Evolutionary conservation across 441 rosid genomes (phyloP).

Genomic region (Jatropha multifida): DNA sequence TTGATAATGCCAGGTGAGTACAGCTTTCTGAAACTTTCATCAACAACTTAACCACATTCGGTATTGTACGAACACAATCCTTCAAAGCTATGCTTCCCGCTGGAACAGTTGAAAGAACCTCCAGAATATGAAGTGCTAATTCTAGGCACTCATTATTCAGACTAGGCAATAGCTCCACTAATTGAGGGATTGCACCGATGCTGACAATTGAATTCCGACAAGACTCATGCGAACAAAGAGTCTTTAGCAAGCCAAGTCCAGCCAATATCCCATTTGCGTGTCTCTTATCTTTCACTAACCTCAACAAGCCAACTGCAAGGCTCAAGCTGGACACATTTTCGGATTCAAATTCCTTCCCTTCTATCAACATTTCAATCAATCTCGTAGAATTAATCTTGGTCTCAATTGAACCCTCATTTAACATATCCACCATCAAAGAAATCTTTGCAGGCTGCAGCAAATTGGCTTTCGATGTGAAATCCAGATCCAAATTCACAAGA

Average conservation of each 20-base stretch:
- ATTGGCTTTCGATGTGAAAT: constrained; percentile 48
- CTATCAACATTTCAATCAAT: constrained; percentile 59
- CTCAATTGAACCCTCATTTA: constrained; percentile 81
- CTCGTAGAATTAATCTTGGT: constrained; percentile 74
- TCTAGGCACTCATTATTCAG: constrained; percentile 68
- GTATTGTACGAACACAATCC: constrained; percentile 63
- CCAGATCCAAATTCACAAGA: constrained; percentile 69
- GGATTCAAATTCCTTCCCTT: constrained; percentile 53
- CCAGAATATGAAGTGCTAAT: constrained; percentile 57
- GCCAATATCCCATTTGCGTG: constrained; percentile 53
- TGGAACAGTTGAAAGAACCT: constrained; percentile 50
- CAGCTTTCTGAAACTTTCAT: constrained; percentile 82
- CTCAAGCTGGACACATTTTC: constrained; percentile 67
- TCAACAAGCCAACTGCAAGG: constrained; percentile 75
- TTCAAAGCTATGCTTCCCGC: constrained; percentile 74
- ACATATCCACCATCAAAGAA: constrained; percentile 77
- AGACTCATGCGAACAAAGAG: constrained; percentile 53
- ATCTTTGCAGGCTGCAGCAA: constrained; percentile 80
- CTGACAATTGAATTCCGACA: constrained; percentile 57
- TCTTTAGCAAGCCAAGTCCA: constrained; percentile 58
- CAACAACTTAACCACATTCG: constrained; percentile 54
- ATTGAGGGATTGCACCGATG: constrained; percentile 68
- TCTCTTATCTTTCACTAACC: constrained; percentile 71
- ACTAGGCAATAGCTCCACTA: constrained; percentile 61
- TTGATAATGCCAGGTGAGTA: constrained; percentile 61